Conservation (phyloP, 768 basidiomycete species). For the Aureoboletus auriporus region DNA sequence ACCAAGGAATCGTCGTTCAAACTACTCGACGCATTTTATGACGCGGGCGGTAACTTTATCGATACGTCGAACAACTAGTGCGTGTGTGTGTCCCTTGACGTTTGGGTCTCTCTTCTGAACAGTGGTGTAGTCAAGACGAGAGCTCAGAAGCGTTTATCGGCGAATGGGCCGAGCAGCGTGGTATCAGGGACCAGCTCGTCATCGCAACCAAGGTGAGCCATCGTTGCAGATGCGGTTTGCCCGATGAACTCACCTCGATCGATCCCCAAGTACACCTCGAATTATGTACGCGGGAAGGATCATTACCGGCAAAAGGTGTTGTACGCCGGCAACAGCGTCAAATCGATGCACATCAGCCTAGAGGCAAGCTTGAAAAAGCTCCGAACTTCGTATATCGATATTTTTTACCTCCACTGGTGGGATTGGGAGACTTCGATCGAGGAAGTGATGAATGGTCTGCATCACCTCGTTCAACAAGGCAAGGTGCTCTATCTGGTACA, state of each 20-base stretch:
- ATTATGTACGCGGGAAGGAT: slow-evolving; percentile 13
- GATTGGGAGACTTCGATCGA: slow-evolving; percentile 36
- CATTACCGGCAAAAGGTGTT: slow-evolving; percentile 30
- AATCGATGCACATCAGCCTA: slow-evolving; percentile 40
- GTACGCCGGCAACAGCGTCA: slow-evolving; percentile 47
- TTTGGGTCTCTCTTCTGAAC: neutral
- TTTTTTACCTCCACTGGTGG: slow-evolving; percentile 30
- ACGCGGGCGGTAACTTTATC: slow-evolving; percentile 47
- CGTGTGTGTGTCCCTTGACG: slow-evolving; percentile 4
- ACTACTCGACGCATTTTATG: slow-evolving; percentile 43
- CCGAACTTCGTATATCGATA: slow-evolving; percentile 22
- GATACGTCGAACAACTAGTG: slow-evolving; percentile 47
- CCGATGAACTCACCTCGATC: neutral
- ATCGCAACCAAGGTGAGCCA: slow-evolving; percentile 38
- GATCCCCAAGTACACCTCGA: slow-evolving; percentile 18
- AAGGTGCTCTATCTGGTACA: slow-evolving; percentile 36
- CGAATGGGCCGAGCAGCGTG: slow-evolving; percentile 42
- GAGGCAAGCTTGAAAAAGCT: slow-evolving; percentile 23
- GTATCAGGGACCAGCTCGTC: slow-evolving; percentile 42
- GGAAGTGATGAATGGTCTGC: slow-evolving; percentile 39
- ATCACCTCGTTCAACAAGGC: slow-evolving; percentile 34
- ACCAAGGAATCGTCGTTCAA: slow-evolving; percentile 39
- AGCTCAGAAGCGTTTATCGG: slow-evolving; percentile 43
- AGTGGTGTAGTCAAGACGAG: slow-evolving; percentile 32
- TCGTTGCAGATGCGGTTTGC: neutral